Evolutionary conservation across 169 alveolate species (phyloP), one percentile per base, ranked within the genome.

Genomic region (Miamiensis avidus): DNA sequence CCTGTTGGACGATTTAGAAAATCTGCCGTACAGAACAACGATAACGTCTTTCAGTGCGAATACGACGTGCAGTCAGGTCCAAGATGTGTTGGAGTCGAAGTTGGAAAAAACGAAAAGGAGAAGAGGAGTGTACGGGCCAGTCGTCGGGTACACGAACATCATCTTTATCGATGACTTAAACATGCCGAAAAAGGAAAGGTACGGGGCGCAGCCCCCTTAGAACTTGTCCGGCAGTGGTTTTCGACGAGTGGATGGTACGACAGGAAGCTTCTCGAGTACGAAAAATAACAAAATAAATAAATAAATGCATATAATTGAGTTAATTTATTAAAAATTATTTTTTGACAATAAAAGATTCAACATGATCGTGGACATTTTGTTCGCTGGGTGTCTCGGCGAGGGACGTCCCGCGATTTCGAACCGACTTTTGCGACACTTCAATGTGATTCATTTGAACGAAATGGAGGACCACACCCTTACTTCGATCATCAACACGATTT

Each of bases 131-230:
- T 91, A 79, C 77, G 97, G 95, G 1, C 97, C 97, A 33, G 83
- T 85, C 25, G 82, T 89, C 15, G 94, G 94, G 30, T 82, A 89
- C 74, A 88, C 86, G 29, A 82, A 88, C 33, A 76, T 89, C 25
- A 89, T 93, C 0, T 90, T 90, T 77, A 89, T 93, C 65, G 96
- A 93, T 84, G 96, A 93, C 79, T 75, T 93, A 31, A 93, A 93
- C 78, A 93, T 93, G 96, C 96, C 96, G 30, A 81, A 85, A 0
- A 93, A 93, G 74, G 96, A 93, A 82, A 79, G 76, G 30, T 93
- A 81, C 87, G 96, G 96, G 0, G 96, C 96, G 28, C 84, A 93
- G 82, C 96, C 96, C 11, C 96, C 31, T 77, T 93, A 31, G 96
- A 93, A 85, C 77, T 93, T 82, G 65, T 93, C 6, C 88, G 96